Evolutionary conservation across 2,329 filamentous ascomycete species (phyloP).

Genomic region (Fusarium circinatum): DNA sequence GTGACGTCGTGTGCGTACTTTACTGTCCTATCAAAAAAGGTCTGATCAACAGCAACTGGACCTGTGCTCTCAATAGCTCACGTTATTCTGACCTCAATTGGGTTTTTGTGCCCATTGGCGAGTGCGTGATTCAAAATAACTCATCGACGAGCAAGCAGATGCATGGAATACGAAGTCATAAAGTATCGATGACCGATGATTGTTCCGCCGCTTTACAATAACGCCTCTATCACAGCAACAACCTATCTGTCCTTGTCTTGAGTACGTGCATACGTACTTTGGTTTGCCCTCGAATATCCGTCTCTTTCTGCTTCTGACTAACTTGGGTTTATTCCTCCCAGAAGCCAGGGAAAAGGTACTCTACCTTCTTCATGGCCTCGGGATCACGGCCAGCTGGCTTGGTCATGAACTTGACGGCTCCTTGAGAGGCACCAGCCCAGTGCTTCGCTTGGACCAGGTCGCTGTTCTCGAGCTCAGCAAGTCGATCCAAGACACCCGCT

Average conservation of each 20-base stretch:
- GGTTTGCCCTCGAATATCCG: background rate
- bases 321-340: constrained; percentile 54
- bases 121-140: background rate
- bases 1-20: constrained; percentile 3
- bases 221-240: constrained; percentile 25
- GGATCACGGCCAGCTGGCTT: constrained; percentile 77
- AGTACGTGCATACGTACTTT: background rate
- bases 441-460: constrained; percentile 85
- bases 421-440: constrained; percentile 78
- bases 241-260: constrained; percentile 1
- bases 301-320: constrained; percentile 1
- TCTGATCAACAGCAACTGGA: constrained; percentile 1
- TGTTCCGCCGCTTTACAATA: constrained; percentile 15
- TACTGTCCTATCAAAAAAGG: constrained; percentile 7
- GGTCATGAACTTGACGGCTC: constrained; percentile 84
- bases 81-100: constrained; percentile 5
- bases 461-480: constrained; percentile 79
- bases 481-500: constrained; percentile 85
- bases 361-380: constrained; percentile 81
- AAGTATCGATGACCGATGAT: background rate
- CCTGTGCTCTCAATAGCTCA: constrained; percentile 3
- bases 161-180: background rate
- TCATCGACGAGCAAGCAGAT: background rate
- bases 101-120: background rate
- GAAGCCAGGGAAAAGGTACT: constrained; percentile 89